Percentiles rank a stretch among this genome's conserved stretches.
Evolutionary conservation across 768 basidiomycete species (phyloP).

Genomic region (Tylopilus rubrobrunneus): DNA sequence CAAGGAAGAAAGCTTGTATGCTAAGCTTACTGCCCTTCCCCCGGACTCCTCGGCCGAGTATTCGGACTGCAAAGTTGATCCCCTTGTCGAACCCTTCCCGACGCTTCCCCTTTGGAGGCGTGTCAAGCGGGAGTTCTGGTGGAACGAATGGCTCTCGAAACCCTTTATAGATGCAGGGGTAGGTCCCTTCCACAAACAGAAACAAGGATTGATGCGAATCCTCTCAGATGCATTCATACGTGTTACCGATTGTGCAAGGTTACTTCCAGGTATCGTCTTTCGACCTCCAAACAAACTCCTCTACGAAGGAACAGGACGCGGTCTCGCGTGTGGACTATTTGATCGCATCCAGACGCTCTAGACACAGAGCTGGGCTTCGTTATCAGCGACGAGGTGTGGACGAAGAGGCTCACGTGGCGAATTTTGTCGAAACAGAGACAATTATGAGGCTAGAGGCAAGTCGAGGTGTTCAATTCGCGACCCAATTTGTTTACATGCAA

Average conservation of each 20-base stretch:
- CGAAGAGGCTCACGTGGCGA: slow-evolving; percentile 88
- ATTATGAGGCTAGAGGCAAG: slow-evolving; percentile 77
- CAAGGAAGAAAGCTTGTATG: slow-evolving; percentile 55
- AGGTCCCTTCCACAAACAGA: slow-evolving; percentile 23
- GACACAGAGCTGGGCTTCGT: slow-evolving; percentile 86
- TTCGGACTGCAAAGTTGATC: slow-evolving; percentile 41
- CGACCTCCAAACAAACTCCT: slow-evolving; percentile 44
- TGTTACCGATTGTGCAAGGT: slow-evolving; percentile 92
- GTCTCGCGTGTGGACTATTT: slow-evolving; percentile 63
- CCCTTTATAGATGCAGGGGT: slow-evolving; percentile 88
- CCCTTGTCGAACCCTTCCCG: slow-evolving; percentile 67
- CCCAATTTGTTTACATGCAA: background rate
- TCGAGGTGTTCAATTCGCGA: background rate
- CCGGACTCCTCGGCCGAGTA: slow-evolving; percentile 27
- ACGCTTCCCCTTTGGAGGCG: slow-evolving; percentile 88
- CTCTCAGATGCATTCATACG: slow-evolving; percentile 70
- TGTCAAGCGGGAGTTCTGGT: slow-evolving; percentile 90
- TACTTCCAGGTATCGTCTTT: slow-evolving; percentile 79
- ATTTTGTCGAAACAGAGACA: slow-evolving; percentile 94
- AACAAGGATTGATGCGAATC: background rate
- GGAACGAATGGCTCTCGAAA: slow-evolving; percentile 87
- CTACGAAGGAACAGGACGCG: slow-evolving; percentile 34
- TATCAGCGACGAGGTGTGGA: slow-evolving; percentile 96
- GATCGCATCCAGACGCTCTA: slow-evolving; percentile 80
- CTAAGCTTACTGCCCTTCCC: slow-evolving; percentile 52